Base-by-base conservation (phyloP, 2,329 filamentous ascomycete genomes). In the Oidium heveae region DNA sequence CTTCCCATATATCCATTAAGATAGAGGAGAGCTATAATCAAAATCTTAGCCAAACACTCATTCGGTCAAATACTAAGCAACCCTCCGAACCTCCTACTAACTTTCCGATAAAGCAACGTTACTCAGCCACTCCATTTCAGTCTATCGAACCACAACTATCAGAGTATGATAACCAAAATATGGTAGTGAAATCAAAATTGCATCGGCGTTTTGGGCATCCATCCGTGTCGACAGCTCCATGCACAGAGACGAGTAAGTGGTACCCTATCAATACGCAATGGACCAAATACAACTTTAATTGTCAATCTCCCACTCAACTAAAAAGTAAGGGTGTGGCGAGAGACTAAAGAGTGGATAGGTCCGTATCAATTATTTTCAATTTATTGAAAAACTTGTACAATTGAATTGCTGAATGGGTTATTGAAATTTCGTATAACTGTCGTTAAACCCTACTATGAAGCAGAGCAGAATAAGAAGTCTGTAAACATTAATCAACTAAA, bases 281-380 rank as follows among this genome's bases (percentile, higher is more conserved):
- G 18, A 4, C 52, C 52, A n/a, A 54, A 28, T 47, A 52, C 49
- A 9, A 36, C 50, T 5, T 15, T 15, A 1, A 43, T 57, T 8
- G 32, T 55, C 33, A 41, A 56, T 22, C 43, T 57, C 32, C 9
- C 20, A n/a, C 44, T 56, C 8, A 52, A 56, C 8, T 55, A 37
- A 7, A 2, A 54, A 12, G 55, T 56, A 2, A 32, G 55, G 2
- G 54, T 55, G 20, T 57, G 41, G 51, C 49, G 56, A 39, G 54
- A 57, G 49, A 54, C 18, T n/a, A n/a, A n/a, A n/a, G n/a, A n/a
- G n/a, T n/a, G n/a, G n/a, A n/a, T n/a, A n/a, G n/a, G n/a, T n/a
- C 36, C 36, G 6, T 53, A 53, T 22, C 22, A 53, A 13, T 13
- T 53, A 24, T 18, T 53, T 13, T 9, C 52, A 41, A 43, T 53